Evolutionary conservation across 2,329 filamentous ascomycete species (phyloP).

Genomic region (Aspergillus nomiae): DNA sequence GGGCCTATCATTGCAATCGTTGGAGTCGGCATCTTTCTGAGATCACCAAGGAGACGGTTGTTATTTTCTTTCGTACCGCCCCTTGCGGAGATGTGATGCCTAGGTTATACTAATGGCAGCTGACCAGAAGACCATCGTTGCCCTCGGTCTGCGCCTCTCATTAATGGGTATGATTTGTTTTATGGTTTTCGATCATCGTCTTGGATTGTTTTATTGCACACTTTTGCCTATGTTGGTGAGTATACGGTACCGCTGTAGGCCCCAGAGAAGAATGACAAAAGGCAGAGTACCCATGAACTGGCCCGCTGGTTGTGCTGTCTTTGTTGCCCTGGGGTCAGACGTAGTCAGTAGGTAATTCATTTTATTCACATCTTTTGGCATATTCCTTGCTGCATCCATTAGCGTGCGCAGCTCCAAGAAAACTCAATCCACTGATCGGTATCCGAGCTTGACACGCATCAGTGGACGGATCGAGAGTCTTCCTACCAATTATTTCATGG

Average conservation of each 20-base stretch:
- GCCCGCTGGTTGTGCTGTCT: background rate
- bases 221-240: too few relatives aligned
- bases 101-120: background rate
- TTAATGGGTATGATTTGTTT: slow-evolving; percentile 5
- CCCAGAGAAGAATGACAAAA: too few relatives aligned
- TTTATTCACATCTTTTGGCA: background rate
- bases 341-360: background rate
- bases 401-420: slow-evolving; percentile 8
- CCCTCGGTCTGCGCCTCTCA: slow-evolving; percentile 9
- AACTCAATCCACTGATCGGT: slow-evolving; percentile 10
- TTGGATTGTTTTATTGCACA: too few relatives aligned
- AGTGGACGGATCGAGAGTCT: background rate
- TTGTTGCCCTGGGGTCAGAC: background rate
- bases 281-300: too few relatives aligned
- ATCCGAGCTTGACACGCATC: slow-evolving; percentile 1
- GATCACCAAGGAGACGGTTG: slow-evolving; percentile 3
- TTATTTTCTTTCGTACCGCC: slow-evolving; percentile 6
- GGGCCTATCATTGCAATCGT: background rate
- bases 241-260: too few relatives aligned
- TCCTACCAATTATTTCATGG: background rate
- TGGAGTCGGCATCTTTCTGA: too few relatives aligned
- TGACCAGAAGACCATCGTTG: slow-evolving; percentile 1
- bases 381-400: slow-evolving; percentile 11
- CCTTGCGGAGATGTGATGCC: background rate
- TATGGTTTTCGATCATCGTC: too few relatives aligned